A percentile compares a stretch with the other conserved stretches of the same genome.
These are phyloP conservation scores for Ceratobasidium sp. DNA, from an alignment of 1,284 basidiomycete species.

Conservation along the genomic window DNA sequence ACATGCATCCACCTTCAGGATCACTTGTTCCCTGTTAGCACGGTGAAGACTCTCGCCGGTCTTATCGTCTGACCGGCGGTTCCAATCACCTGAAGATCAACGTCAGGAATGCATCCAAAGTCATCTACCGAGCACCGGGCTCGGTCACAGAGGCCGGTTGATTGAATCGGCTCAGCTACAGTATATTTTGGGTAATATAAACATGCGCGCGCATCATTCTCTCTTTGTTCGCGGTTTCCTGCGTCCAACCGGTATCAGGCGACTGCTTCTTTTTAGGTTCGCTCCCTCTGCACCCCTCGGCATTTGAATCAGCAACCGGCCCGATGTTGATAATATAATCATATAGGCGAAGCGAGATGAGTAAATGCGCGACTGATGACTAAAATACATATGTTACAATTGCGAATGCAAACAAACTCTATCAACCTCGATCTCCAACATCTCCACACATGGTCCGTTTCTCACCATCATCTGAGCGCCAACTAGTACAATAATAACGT, in stretches of 20 bases:
- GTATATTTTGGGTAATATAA: not conserved
- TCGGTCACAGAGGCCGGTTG: not conserved
- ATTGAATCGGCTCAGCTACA: not conserved
- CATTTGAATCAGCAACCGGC: not conserved
- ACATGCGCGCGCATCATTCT: not conserved
- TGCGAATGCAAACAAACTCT: conserved; percentile 29
- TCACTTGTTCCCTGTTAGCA: not conserved
- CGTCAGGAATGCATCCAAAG: not conserved
- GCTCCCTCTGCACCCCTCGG: not conserved
- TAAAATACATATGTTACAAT: conserved; percentile 39
- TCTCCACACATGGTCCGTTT: not conserved
- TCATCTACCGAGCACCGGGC: not conserved
- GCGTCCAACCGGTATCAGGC: not conserved
- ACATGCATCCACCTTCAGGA: not conserved
- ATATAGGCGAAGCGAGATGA: not conserved
- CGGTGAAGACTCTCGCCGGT: not conserved
- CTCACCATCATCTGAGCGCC: not conserved
- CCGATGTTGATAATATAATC: not conserved
- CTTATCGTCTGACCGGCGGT: not conserved
- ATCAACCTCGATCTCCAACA: conserved; percentile 9
- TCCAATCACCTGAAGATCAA: not conserved
- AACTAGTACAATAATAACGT: not conserved
- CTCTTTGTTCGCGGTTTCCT: not conserved
- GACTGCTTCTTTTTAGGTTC: not conserved
- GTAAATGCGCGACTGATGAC: conserved; percentile 30